Conservation (phyloP, 768 basidiomycete genomes). For the Lactifluus subvellereus region DNA sequence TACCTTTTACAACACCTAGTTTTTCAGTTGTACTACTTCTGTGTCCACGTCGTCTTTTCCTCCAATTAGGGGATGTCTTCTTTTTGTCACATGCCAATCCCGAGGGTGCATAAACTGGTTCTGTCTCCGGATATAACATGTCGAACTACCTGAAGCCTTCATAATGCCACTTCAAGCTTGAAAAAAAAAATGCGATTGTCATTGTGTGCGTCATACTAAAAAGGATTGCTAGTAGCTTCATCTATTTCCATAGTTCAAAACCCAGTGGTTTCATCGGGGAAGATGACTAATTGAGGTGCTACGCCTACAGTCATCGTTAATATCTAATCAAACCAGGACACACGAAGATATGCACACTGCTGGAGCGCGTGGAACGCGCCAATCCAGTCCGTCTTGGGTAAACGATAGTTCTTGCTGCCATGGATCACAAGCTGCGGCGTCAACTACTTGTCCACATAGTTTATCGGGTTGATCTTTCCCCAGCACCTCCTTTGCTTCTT, state of each 20-base stretch:
- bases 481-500: constrained; percentile 47
- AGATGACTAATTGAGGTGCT: constrained; percentile 72
- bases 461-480: constrained; percentile 70
- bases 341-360: constrained; percentile 47
- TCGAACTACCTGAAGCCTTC: constrained; percentile 93
- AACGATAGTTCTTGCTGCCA: constrained; percentile 81
- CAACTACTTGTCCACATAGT: constrained; percentile 78
- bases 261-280: constrained; percentile 96
- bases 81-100: constrained; percentile 58
- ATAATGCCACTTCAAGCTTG: constrained; percentile 87
- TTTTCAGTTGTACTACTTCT: neutral
- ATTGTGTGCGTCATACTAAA: neutral
- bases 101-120: constrained; percentile 57
- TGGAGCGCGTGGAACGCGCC: constrained; percentile 81
- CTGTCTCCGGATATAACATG: constrained; percentile 55
- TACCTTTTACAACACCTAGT: neutral
- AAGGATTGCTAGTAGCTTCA: constrained; percentile 26
- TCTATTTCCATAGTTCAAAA: constrained; percentile 74
- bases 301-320: constrained; percentile 42
- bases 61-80: constrained; percentile 57
- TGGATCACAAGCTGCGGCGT: constrained; percentile 85
- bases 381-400: constrained; percentile 82
- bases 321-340: neutral
- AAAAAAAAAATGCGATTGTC: neutral
- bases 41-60: constrained; percentile 30